Base-by-base conservation (phyloP, 805 yeast species). In the Candida vaughaniae region DNA sequence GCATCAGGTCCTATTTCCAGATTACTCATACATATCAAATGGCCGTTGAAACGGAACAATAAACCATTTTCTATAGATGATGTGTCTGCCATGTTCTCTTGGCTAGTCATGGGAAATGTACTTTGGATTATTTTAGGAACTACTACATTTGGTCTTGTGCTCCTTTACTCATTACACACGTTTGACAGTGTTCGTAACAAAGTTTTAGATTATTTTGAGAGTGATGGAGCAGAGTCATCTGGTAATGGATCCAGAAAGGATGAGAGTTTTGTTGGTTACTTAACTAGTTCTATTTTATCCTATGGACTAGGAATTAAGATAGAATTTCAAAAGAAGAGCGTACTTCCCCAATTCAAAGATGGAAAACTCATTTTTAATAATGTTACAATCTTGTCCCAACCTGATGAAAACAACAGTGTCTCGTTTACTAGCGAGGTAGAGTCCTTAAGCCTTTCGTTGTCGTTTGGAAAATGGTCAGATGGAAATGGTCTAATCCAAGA, bases 111-210 rank as follows among this genome's bases (percentile, higher is more conserved):
- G 78, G 82, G 81, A 1, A 72, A 76, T 47, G 56, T 75, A 15
- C 51, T 77, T 25, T 76, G 80, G 80, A 60, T 77, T 12, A 51
- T 75, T 10, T 56, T 77, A 37, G 82, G 82, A 3, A 77, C 82
- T 3, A 77, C 82, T 6, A 77, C 81, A 1, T 77, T 76, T 49
- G 69, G 69, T 6, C 69, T 78, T 25, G 60, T 67, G 22, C 43
- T 69, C 5, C 62, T 77, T 51, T 74, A 75, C 48, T 47, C 71
- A 1, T 53, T 72, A 3, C 69, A 76, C 44, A 45, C 61, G 8
- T 52, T 57, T 35, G 69, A 65, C 28, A 55, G 54, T 23, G 34
- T 57, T 14, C 42, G 55, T 45, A 45, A 52, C 15, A 45, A 44
- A 10, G 33, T 62, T 19, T 38, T 29, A 18, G 50, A 43, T 7